A percentile compares a stretch with the other conserved stretches of the same genome.
phyloP scores from a whole-genome alignment of 1,139 yeast genomes.

The Tardiomyces blankii region DNA sequence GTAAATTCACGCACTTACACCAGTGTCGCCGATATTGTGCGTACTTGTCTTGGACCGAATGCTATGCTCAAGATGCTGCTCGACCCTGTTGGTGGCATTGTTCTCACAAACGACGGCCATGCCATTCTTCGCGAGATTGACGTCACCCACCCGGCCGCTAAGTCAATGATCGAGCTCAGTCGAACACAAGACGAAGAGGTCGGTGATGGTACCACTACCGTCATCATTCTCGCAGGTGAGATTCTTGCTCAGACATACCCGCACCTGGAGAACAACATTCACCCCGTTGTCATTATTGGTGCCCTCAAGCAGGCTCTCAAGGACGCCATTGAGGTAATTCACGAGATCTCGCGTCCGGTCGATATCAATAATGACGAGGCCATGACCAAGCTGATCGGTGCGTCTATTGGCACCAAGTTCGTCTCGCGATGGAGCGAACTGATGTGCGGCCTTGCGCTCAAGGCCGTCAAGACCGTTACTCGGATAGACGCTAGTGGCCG shows the following conservation, averaged over 20 bases:
- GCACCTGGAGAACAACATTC: conserved; percentile 83
- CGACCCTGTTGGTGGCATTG: conserved; percentile 99
- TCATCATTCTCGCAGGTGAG: conserved; percentile 86
- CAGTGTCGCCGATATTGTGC: conserved; percentile 79
- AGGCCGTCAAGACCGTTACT: conserved; percentile 78
- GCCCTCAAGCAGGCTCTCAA: conserved; percentile 85
- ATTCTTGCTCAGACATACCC: conserved; percentile 93
- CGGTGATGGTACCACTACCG: conserved; percentile 98
- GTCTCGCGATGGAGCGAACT: conserved; percentile 83
- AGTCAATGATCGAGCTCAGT: conserved; percentile 93
- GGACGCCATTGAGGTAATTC: conserved; percentile 84
- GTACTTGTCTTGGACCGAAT: conserved; percentile 98
- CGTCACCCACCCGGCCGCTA: conserved; percentile 96
- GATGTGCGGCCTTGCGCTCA: conserved; percentile 83
- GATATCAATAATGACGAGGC: conserved; percentile 78
- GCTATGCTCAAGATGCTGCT: conserved; percentile 97
- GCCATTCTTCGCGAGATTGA: conserved; percentile 97
- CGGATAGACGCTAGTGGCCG: conserved; percentile 44
- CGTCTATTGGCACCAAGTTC: conserved; percentile 94
- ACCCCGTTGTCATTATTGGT: conserved; percentile 91
- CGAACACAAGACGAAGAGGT: conserved; percentile 99
- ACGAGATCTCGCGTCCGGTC: conserved; percentile 73
- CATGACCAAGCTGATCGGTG: conserved; percentile 75
- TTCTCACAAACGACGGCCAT: conserved; percentile 95
- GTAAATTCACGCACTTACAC: no score